Base-by-base conservation (phyloP, 1,284 basidiomycete genomes). In the Boletus albobrunnescens region DNA sequence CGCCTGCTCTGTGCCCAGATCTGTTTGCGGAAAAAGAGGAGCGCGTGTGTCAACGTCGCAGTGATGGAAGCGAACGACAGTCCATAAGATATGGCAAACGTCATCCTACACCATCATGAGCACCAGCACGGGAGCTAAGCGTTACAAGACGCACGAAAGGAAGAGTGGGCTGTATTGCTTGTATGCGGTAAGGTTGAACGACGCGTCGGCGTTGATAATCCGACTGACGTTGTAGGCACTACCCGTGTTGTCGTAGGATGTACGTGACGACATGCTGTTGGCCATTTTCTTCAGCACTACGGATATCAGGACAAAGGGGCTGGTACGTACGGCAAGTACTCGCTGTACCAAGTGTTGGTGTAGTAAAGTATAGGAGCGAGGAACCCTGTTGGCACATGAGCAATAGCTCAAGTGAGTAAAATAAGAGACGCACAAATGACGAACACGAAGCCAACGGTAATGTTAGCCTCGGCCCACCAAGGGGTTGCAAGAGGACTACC, bases 381-480 rank as follows among this genome's bases (percentile, higher is more conserved):
- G 54, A 93, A 63, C 89, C 60, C 59, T 60, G 16, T 13, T 14
- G 1, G 4, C 9, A 20, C 32, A 22, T 63, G 3, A 51, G 20
- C 24, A 36, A 36, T 17, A 8, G 3, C 7, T 13, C 3, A 4
- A 20, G 3, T 13, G 12, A 13, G 36, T 7, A 23, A 33, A 10
- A 6, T n/a, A 9, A 17, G 12, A 27, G 16, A 43, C 59, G 1
- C 26, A 63, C 83, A 87, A 63, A 81, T 83, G 67, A 87, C 80
- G 56, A 90, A 69, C 6, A 90, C 68, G 59, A 95, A 95, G 1
- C 90, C 91, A 36, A 70, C 73, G 9, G 83, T 76, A 36, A 94
- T 77, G 65, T 97, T 96, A 35, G 85, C 88, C 60, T 84, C 80
- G 1, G 82, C 82, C 84, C 84, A 86, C 84, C 81, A 84, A 2